Percentiles rank a stretch among this genome's conserved stretches.
Evolutionary conservation across 2,329 filamentous ascomycete species (phyloP).

Genomic region (Penicillium carneum): DNA sequence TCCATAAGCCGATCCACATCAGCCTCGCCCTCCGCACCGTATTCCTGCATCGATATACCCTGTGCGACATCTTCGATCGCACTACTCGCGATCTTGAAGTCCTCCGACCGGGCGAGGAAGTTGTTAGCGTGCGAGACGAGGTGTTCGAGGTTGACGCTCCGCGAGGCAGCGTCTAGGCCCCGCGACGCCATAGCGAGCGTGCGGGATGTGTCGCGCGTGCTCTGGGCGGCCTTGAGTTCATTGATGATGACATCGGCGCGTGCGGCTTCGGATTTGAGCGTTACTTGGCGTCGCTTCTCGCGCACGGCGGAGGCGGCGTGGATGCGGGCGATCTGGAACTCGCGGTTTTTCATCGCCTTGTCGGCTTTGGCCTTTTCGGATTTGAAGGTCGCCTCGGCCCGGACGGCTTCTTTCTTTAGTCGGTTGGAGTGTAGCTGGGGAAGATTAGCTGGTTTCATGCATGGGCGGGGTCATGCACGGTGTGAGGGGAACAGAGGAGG

Average conservation of each 20-base stretch:
- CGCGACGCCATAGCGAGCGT: conserved; percentile 55
- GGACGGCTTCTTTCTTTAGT: conserved; percentile 56
- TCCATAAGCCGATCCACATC: conserved; percentile 56
- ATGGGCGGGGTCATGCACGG: conserved; percentile 4
- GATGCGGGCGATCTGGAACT: conserved; percentile 59
- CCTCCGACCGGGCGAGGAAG: conserved; percentile 51
- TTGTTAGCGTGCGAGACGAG: conserved; percentile 53
- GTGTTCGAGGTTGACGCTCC: conserved; percentile 56
- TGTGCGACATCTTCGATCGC: conserved; percentile 53
- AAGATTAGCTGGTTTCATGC: conserved; percentile 1
- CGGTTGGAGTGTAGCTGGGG: conserved; percentile 56
- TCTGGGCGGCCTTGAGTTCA: conserved; percentile 57
- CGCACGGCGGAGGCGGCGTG: conserved; percentile 57
- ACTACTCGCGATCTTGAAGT: conserved; percentile 54
- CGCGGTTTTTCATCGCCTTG: conserved; percentile 57
- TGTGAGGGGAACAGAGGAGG: background rate
- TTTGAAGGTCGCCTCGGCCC: conserved; percentile 56
- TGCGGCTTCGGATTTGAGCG: conserved; percentile 55
- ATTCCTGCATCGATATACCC: conserved; percentile 54
- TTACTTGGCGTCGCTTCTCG: conserved; percentile 56
- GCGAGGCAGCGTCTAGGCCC: conserved; percentile 55
- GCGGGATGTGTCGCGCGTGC: conserved; percentile 56
- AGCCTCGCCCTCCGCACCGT: conserved; percentile 53
- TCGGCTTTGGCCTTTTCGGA: conserved; percentile 58
- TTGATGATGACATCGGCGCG: conserved; percentile 59